phyloP scores from a whole-genome alignment of 2,329 filamentous ascomycete species.

The Fusarium bulbicola region DNA sequence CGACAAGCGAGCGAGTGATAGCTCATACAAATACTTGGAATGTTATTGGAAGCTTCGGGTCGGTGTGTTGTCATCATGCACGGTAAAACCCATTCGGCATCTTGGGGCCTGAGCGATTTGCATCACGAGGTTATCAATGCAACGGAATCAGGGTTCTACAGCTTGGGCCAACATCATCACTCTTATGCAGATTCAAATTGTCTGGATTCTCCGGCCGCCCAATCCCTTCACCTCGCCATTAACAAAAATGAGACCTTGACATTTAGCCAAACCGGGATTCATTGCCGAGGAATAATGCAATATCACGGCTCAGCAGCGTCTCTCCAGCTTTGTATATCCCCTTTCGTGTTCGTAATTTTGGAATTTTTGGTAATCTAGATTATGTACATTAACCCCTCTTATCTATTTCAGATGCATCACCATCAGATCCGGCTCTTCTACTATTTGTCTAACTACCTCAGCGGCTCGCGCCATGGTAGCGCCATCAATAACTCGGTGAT shows the following conservation, averaged over 20 bases:
- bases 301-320: not conserved
- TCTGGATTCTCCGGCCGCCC: not conserved
- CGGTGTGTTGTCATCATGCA: slow-evolving; percentile 26
- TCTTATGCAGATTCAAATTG: not conserved
- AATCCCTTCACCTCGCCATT: not conserved
- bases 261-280: not conserved
- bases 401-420: slow-evolving; percentile 78
- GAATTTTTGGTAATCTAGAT: slow-evolving; percentile 7
- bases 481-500: slow-evolving; percentile 93
- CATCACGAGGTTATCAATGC: slow-evolving; percentile 15
- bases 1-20: not conserved
- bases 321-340: not conserved
- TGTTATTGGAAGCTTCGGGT: slow-evolving; percentile 4
- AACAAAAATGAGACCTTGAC: not conserved
- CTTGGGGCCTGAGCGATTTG: slow-evolving; percentile 7
- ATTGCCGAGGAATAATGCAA: not conserved
- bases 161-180: not conserved
- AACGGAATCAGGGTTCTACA: slow-evolving; percentile 2
- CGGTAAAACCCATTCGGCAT: slow-evolving; percentile 11
- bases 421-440: slow-evolving; percentile 90
- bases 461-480: slow-evolving; percentile 93
- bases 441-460: slow-evolving; percentile 77
- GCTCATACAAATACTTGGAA: not conserved
- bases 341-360: not conserved
- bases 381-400: slow-evolving; percentile 6